Conservation (phyloP, 202 grass and related monocot genomes). For the Elaeis oleifera region DNA sequence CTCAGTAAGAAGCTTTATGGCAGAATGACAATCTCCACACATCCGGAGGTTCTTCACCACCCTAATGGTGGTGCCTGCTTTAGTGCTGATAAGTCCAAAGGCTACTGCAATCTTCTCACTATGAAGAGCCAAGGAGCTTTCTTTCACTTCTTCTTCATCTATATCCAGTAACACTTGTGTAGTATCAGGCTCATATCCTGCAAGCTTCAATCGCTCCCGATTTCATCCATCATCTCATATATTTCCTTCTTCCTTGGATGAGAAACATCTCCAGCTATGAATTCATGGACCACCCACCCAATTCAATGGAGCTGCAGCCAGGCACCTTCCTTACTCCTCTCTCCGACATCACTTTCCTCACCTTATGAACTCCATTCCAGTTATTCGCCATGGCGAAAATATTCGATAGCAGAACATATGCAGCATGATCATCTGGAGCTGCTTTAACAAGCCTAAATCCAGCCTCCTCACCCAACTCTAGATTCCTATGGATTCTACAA, state of each 20-base stretch:
- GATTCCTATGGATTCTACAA: slow-evolving; percentile 18
- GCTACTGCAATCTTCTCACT: slow-evolving; percentile 76
- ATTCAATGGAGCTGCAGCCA: slow-evolving; percentile 56
- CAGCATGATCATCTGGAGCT: slow-evolving; percentile 20
- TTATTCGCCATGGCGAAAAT: slow-evolving; percentile 18
- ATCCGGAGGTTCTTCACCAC: slow-evolving; percentile 72
- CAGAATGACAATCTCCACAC: slow-evolving; percentile 74
- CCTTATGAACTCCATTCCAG: slow-evolving; percentile 19
- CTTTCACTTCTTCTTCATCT: slow-evolving; percentile 53
- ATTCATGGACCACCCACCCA: slow-evolving; percentile 59
- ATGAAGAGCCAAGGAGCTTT: slow-evolving; percentile 60
- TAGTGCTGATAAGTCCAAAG: slow-evolving; percentile 65
- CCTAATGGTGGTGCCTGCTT: slow-evolving; percentile 39
- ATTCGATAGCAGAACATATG: slow-evolving; percentile 19
- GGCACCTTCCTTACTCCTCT: slow-evolving; percentile 18
- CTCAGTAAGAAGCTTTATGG: slow-evolving; percentile 64
- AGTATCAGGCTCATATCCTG: slow-evolving; percentile 53
- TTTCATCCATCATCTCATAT: slow-evolving; percentile 60
- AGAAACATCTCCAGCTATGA: slow-evolving; percentile 55
- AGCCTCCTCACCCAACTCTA: slow-evolving; percentile 12
- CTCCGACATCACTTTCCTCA: slow-evolving; percentile 22
- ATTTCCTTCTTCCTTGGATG: slow-evolving; percentile 60
- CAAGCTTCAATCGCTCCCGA: slow-evolving; percentile 42
- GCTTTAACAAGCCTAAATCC: slow-evolving; percentile 10
- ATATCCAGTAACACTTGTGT: slow-evolving; percentile 73